Conservation (phyloP, 139 green algal genomes). For the Micromonas commoda region DNA sequence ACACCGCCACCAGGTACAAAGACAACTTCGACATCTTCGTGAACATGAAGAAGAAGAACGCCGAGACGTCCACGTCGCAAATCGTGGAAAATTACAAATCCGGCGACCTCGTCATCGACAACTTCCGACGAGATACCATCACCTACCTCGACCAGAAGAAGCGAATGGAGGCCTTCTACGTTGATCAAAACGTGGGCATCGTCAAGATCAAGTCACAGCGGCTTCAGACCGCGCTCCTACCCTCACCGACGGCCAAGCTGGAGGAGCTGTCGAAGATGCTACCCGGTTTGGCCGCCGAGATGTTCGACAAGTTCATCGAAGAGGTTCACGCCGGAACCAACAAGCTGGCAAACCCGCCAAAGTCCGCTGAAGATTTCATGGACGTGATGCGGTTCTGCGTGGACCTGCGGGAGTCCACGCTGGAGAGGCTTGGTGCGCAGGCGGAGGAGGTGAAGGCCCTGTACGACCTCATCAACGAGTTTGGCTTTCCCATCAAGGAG, state of each 20-base stretch:
- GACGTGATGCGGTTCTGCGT: constrained; percentile 37
- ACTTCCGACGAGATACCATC: constrained; percentile 53
- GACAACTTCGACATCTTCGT: constrained; percentile 41
- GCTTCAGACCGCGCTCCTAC: constrained; percentile 60
- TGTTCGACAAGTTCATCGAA: constrained; percentile 58
- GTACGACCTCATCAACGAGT: constrained; percentile 59
- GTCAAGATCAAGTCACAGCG: constrained; percentile 27
- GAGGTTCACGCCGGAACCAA: constrained; percentile 51
- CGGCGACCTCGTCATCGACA: constrained; percentile 42
- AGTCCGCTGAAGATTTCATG: constrained; percentile 66
- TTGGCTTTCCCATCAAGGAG: constrained; percentile 52
- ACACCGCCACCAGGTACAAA: constrained; percentile 51
- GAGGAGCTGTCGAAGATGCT: constrained; percentile 52
- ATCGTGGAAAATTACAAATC: constrained; percentile 16
- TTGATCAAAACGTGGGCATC: constrained; percentile 34
- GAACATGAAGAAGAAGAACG: constrained; percentile 47
- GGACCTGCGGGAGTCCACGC: constrained; percentile 40
- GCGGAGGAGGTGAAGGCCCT: constrained; percentile 36
- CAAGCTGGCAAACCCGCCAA: constrained; percentile 40
- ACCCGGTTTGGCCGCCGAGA: constrained; percentile 47
- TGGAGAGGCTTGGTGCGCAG: constrained; percentile 42
- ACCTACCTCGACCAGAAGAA: constrained; percentile 48
- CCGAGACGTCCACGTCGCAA: background rate
- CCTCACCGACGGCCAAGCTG: constrained; percentile 49
- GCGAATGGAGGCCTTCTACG: constrained; percentile 36